phyloP scores from a whole-genome alignment of 345 rosid genomes.

The Gossypioides kirkii region DNA sequence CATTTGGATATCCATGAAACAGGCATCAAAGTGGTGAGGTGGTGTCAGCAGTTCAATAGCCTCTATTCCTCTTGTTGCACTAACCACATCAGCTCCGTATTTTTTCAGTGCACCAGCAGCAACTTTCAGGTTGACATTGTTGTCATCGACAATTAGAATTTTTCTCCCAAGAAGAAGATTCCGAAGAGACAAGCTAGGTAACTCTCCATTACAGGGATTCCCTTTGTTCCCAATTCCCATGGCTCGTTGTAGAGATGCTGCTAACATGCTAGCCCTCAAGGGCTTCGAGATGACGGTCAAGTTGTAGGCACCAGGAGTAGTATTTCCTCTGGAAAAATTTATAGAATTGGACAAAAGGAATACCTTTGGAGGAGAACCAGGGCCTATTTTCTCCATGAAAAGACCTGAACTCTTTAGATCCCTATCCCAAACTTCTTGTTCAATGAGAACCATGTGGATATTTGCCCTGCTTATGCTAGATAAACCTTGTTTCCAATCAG shows the following conservation, averaged over 20 bases:
- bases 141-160: conserved; percentile 83
- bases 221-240: conserved; percentile 65
- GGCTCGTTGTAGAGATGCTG: conserved; percentile 68
- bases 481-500: conserved; percentile 47
- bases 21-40: conserved; percentile 83
- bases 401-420: conserved; percentile 37
- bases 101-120: conserved; percentile 88
- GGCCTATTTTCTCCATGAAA: conserved; percentile 37
- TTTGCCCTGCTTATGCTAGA: conserved; percentile 29
- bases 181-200: conserved; percentile 44
- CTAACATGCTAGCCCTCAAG: conserved; percentile 77
- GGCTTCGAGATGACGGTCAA: conserved; percentile 73
- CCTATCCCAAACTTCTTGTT: conserved; percentile 79
- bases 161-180: conserved; percentile 73
- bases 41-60: conserved; percentile 62
- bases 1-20: conserved; percentile 99
- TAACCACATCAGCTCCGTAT: conserved; percentile 88
- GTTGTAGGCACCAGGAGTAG: conserved; percentile 23
- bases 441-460: conserved; percentile 59
- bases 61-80: conserved; percentile 59
- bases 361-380: conserved; percentile 37
- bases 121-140: conserved; percentile 80
- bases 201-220: conserved; percentile 54
- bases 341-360: conserved; percentile 58
- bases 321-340: conserved; percentile 27